These are phyloP conservation scores for Physocladia obscura DNA, from an alignment of 192 early-diverging fungal species.

Conservation along the genomic window DNA sequence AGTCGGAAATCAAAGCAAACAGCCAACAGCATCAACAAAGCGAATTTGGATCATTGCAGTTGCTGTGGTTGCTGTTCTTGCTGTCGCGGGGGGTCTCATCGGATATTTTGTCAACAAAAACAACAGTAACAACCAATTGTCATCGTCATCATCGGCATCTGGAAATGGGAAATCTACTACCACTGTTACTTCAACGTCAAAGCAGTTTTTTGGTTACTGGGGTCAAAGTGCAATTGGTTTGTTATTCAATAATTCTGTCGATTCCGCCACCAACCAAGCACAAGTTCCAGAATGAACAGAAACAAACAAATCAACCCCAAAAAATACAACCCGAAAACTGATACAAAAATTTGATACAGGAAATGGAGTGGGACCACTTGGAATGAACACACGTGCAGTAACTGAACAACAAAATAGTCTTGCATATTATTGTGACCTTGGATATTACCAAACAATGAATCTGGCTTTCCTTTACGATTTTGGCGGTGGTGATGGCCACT, in stretches of 20 bases:
- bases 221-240: background rate
- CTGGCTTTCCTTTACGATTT: slow-evolving; percentile 8
- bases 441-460: slow-evolving; percentile 10
- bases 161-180: background rate
- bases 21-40: background rate
- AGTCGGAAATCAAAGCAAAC: too few species aligned
- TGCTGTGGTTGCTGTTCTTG: background rate
- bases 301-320: background rate
- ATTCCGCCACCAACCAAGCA: background rate
- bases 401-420: background rate
- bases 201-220: slow-evolving; percentile 12
- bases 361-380: background rate
- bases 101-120: slow-evolving; percentile 11
- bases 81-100: background rate
- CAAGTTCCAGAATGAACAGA: too few species aligned
- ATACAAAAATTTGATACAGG: background rate
- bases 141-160: background rate
- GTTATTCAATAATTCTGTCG: background rate
- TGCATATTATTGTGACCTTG: background rate
- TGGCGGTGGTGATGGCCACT: background rate
- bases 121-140: background rate
- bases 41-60: background rate
- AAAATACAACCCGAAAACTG: background rate
- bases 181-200: background rate
- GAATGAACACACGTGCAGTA: background rate